A percentile compares a stretch with the other conserved stretches of the same genome.
These are phyloP conservation scores for Phragmites australis DNA, from an alignment of 176 grass and related monocot species.

Conservation along the genomic window DNA sequence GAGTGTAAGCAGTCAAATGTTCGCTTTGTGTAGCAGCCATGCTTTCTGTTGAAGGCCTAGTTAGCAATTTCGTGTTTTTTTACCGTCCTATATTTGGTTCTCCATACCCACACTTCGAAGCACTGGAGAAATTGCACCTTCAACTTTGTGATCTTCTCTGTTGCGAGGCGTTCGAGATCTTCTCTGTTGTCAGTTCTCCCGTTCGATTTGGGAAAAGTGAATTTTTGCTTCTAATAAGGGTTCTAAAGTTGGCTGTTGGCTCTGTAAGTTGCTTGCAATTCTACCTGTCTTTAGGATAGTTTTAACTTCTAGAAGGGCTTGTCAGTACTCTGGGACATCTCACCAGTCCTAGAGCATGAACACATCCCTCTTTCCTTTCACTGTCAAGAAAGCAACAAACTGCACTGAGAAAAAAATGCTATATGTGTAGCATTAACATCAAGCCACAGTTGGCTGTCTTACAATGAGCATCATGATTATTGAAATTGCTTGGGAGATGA, in stretches of 20 bases:
- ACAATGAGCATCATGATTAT: background rate
- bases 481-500: background rate
- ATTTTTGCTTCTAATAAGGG: background rate
- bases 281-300: background rate
- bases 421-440: background rate
- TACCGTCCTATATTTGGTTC: background rate
- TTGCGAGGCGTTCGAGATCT: background rate
- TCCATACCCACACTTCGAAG: background rate
- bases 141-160: background rate
- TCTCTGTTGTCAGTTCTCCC: background rate
- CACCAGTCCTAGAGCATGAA: background rate
- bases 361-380: background rate
- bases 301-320: background rate
- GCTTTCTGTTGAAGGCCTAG: conserved; percentile 10
- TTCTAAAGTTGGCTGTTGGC: background rate
- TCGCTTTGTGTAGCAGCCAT: background rate
- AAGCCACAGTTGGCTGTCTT: background rate
- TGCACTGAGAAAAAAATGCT: conserved; percentile 1
- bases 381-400: background rate
- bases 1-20: background rate
- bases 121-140: background rate
- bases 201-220: background rate
- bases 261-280: background rate
- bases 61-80: background rate
- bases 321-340: background rate